These are phyloP conservation scores for Cylindrodendrum hubeiense DNA, from an alignment of 2,329 filamentous ascomycete genomes.

Conservation along the genomic window DNA sequence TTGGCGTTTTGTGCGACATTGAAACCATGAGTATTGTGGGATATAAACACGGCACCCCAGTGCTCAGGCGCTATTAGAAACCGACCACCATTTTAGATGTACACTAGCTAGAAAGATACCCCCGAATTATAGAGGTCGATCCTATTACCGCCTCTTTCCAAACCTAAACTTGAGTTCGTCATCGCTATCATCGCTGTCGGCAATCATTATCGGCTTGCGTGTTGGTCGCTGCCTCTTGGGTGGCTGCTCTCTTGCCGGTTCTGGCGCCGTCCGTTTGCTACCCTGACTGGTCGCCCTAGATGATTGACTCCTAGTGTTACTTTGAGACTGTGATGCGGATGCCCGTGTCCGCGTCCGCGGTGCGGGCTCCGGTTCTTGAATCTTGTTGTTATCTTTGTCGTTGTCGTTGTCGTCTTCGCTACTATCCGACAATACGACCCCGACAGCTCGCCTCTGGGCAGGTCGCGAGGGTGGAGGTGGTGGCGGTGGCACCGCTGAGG, in stretches of 20 bases:
- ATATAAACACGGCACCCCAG: conserved; percentile 3
- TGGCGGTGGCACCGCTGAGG: conserved; percentile 21
- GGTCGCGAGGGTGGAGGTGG: conserved; percentile 24
- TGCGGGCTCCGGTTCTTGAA: conserved; percentile 12
- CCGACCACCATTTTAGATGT: conserved; percentile 36
- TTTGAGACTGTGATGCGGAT: conserved; percentile 46
- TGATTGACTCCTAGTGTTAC: conserved; percentile 44
- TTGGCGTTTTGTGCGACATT: conserved; percentile 12
- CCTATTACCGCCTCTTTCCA: conserved; percentile 59
- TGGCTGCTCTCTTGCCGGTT: conserved; percentile 45
- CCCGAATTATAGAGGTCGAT: conserved; percentile 36
- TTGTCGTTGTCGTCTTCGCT: conserved; percentile 52
- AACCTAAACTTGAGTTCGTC: conserved; percentile 70
- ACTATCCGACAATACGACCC: conserved; percentile 51
- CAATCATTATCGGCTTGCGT: conserved; percentile 50
- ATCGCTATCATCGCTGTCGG: conserved; percentile 63
- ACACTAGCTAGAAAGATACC: conserved; percentile 48
- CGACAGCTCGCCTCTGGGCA: conserved; percentile 33
- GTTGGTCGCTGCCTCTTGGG: conserved; percentile 49
- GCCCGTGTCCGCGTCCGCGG: conserved; percentile 39
- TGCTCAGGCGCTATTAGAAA: not conserved
- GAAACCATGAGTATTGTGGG: conserved; percentile 1
- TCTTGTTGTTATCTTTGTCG: conserved; percentile 47
- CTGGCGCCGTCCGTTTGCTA: conserved; percentile 51
- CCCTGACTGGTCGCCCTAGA: conserved; percentile 43